phyloP scores from a whole-genome alignment of 208 protist species.

The Tritrichomonas foetus region DNA sequence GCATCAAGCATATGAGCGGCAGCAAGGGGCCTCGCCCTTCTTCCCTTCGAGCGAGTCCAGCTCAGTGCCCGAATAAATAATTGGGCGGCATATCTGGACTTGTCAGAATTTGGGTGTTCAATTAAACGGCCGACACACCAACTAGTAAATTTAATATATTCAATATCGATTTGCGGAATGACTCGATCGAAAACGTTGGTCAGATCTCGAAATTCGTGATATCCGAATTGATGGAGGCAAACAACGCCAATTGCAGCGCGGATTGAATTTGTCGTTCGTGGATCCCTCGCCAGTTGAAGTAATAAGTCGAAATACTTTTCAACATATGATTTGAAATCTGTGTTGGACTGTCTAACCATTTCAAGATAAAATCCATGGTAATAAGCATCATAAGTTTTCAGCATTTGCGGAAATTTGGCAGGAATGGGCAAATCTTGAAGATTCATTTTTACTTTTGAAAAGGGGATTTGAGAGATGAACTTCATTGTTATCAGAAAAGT shows the following conservation, averaged over 20 bases:
- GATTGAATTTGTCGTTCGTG: background rate
- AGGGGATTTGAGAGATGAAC: no score
- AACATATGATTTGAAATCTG: background rate
- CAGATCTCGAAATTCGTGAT: background rate
- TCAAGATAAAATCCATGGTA: conserved; percentile 14
- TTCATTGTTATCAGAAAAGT: no score
- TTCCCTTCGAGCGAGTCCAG: background rate
- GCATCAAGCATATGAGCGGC: background rate
- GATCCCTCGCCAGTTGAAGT: background rate
- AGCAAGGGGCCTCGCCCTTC: background rate
- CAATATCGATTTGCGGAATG: background rate
- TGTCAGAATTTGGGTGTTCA: background rate
- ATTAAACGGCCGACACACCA: background rate
- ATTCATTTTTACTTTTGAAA: conserved; percentile 19
- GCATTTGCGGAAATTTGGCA: background rate
- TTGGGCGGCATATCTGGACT: background rate
- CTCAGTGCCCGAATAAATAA: background rate
- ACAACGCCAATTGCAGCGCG: background rate
- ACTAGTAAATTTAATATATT: conserved; percentile 24
- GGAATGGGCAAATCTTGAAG: background rate
- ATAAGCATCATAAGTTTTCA: background rate
- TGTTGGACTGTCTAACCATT: background rate
- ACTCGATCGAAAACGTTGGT: background rate
- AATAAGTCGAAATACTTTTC: background rate
- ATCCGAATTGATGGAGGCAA: background rate